A percentile compares a stretch with the other conserved stretches of the same genome.
Evolutionary conservation across 441 rosid species (phyloP).

Genomic region (Croton laevigatus): DNA sequence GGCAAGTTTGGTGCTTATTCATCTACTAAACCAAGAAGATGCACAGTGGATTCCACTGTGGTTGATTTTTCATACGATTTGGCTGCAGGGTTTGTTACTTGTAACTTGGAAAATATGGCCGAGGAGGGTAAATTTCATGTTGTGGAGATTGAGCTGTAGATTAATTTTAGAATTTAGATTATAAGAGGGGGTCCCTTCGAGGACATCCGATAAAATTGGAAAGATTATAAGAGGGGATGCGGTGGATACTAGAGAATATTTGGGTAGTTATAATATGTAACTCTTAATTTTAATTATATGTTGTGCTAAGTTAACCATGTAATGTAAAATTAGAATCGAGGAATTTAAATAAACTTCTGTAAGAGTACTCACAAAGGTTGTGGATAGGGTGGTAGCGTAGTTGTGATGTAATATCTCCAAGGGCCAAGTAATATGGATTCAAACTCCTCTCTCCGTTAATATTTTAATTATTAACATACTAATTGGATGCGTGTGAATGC

Average conservation of each 20-base stretch:
- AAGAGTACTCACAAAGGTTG: too few species aligned
- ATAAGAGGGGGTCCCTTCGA: too few species aligned
- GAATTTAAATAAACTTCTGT: too few species aligned
- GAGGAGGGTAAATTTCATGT: conserved; percentile 45
- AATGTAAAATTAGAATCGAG: not conserved
- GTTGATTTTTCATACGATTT: conserved; percentile 48
- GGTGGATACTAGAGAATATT: not conserved
- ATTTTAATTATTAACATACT: too few species aligned
- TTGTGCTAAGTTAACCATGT: not conserved
- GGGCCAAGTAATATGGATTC: too few species aligned
- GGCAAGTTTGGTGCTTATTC: conserved; percentile 79
- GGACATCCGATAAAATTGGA: too few species aligned
- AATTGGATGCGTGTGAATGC: too few species aligned
- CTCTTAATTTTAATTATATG: too few species aligned
- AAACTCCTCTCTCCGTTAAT: too few species aligned
- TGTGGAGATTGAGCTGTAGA: conserved; percentile 44
- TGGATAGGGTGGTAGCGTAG: too few species aligned
- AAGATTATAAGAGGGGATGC: not conserved
- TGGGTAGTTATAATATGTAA: too few species aligned
- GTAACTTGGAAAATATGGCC: conserved; percentile 39
- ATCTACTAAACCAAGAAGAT: conserved; percentile 63
- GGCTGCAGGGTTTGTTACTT: conserved; percentile 44
- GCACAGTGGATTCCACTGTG: conserved; percentile 48
- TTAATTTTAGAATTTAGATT: not conserved
- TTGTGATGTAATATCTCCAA: too few species aligned